A percentile compares a stretch with the other conserved stretches of the same genome.
Conservation (phyloP, 139 green algal genomes). For the Ettlia oleoabundans region DNA sequence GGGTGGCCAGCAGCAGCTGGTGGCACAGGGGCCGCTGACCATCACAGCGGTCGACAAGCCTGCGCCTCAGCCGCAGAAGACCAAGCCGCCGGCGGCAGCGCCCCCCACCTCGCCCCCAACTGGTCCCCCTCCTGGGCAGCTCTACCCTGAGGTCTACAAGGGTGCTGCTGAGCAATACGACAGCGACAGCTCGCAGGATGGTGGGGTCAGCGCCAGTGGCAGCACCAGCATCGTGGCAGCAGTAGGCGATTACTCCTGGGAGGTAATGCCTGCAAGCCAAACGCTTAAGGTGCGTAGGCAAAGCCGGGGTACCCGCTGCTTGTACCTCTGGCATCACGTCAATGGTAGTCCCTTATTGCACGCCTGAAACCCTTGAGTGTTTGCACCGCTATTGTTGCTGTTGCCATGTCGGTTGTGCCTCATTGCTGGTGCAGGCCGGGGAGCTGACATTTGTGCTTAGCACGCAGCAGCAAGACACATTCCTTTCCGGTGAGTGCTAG, state of each 20-base stretch:
- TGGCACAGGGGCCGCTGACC: not conserved
- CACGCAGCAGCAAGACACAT: not conserved
- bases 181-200: not conserved
- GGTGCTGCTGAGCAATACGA: too few species aligned
- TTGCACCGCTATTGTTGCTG: too few species aligned
- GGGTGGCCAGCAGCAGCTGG: not conserved
- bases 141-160: not conserved
- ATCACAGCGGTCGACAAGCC: not conserved
- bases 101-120: not conserved
- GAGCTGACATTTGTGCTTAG: constrained; percentile 24
- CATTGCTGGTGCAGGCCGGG: not conserved
- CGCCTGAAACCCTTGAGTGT: too few species aligned
- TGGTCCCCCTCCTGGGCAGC: not conserved
- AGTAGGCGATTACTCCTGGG: not conserved
- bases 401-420: too few species aligned
- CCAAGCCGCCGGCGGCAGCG: not conserved
- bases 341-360: too few species aligned
- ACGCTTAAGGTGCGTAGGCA: constrained; percentile 24
- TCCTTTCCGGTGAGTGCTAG: constrained; percentile 7
- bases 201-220: not conserved
- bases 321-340: too few species aligned
- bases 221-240: not conserved
- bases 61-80: not conserved
- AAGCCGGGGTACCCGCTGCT: not conserved
- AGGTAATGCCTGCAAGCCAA: constrained; percentile 28